Conservation (phyloP, 495 filamentous ascomycete genomes). For the Neurospora tetraspora region DNA sequence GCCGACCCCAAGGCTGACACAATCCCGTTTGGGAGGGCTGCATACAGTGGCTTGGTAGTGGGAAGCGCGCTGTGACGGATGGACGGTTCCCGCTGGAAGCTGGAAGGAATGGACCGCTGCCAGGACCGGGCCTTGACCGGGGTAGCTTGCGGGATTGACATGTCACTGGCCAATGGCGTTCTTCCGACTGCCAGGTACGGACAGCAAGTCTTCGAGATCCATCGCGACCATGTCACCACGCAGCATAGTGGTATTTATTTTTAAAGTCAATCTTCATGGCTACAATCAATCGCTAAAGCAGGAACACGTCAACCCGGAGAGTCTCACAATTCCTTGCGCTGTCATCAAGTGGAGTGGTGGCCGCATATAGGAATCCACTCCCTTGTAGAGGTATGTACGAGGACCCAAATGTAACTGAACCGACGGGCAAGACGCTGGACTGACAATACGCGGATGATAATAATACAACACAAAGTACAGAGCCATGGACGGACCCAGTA, state of each 20-base stretch:
- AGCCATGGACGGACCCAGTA: not conserved
- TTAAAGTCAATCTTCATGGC: not conserved
- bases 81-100: not conserved
- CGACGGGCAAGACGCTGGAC: not conserved
- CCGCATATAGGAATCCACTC: not conserved
- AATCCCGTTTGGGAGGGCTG: not conserved
- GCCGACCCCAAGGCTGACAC: not conserved
- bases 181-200: not conserved
- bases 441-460: not conserved
- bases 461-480: not conserved
- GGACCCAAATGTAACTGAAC: not conserved
- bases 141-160: not conserved
- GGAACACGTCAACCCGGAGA: not conserved
- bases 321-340: not conserved
- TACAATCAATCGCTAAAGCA: not conserved
- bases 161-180: not conserved
- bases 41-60: not conserved
- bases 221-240: not conserved
- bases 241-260: not conserved
- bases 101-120: not conserved
- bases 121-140: not conserved
- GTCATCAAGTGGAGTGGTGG: not conserved
- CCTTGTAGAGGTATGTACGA: not conserved
- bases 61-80: not conserved
- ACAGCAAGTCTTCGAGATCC: not conserved